A percentile compares a stretch with the other conserved stretches of the same genome.
phyloP scores from a whole-genome alignment of 345 rosid species.

The Psidium guajava region DNA sequence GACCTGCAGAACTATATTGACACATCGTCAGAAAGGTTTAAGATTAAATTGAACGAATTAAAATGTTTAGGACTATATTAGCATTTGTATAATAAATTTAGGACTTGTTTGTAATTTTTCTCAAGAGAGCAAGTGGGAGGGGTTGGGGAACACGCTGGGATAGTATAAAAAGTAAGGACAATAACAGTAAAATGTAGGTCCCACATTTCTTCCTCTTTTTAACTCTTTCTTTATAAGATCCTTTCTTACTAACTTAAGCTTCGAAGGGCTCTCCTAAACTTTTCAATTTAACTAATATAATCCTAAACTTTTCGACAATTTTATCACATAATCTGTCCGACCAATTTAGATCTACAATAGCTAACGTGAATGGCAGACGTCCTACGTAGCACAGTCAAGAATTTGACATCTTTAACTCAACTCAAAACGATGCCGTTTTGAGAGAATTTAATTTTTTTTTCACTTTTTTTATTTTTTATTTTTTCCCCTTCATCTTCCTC shows the following conservation, averaged over 20 bases:
- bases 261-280: not conserved
- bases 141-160: not conserved
- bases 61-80: too few species aligned
- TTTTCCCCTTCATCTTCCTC: not conserved
- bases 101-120: too few species aligned
- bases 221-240: not conserved
- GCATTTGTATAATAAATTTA: too few species aligned
- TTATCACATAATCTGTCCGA: not conserved
- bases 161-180: not conserved
- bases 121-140: too few species aligned
- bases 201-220: not conserved
- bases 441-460: not conserved
- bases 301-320: not conserved
- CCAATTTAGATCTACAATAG: not conserved
- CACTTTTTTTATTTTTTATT: not conserved
- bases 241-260: not conserved
- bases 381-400: not conserved
- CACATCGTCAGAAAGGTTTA: too few species aligned
- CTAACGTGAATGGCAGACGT: rapidly evolving
- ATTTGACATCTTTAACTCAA: not conserved
- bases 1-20: too few species aligned
- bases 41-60: too few species aligned
- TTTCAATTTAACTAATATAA: not conserved
- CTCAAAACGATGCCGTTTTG: not conserved
- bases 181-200: not conserved